phyloP scores from a whole-genome alignment of 768 basidiomycete species.

The Phanerochaete sordida region DNA sequence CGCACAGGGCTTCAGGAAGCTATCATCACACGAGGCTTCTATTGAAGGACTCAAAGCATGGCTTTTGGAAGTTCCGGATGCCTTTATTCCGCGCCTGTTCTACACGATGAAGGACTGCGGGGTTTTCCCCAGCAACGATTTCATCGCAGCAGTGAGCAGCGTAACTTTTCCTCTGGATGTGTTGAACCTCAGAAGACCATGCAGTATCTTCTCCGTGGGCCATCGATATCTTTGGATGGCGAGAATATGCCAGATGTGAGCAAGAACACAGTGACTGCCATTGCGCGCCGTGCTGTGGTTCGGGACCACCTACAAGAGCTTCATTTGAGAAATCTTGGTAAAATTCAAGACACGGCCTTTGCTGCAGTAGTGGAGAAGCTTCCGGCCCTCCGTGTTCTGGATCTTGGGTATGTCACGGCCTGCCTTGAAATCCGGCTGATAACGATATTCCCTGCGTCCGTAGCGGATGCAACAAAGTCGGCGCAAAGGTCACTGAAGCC shows the following conservation, averaged over 20 bases:
- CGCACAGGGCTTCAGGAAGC: constrained; percentile 37
- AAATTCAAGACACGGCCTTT: constrained; percentile 49
- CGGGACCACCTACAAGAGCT: constrained; percentile 39
- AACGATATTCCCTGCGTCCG: background rate
- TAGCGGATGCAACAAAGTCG: constrained; percentile 62
- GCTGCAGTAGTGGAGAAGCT: constrained; percentile 46
- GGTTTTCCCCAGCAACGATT: constrained; percentile 46
- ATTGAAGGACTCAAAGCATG: constrained; percentile 40
- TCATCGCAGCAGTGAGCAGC: constrained; percentile 50
- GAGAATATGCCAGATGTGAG: constrained; percentile 50
- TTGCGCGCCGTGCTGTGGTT: constrained; percentile 24
- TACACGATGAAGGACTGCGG: constrained; percentile 36
- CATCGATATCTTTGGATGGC: constrained; percentile 39
- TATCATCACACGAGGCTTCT: constrained; percentile 34
- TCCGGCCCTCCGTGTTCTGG: constrained; percentile 41
- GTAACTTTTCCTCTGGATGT: background rate
- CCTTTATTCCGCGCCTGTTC: constrained; percentile 47
- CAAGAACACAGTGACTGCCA: constrained; percentile 43
- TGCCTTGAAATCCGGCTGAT: background rate
- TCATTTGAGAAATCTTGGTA: constrained; percentile 47
- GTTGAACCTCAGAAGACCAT: background rate
- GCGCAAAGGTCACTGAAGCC: constrained; percentile 43
- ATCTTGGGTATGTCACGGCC: constrained; percentile 45
- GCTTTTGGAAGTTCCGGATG: constrained; percentile 50
- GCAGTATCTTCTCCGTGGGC: constrained; percentile 59